Evolutionary conservation across 768 basidiomycete genomes (phyloP), one percentile per base, ranked within the genome.

Genomic region (Neoboletus brunneissimus): DNA sequence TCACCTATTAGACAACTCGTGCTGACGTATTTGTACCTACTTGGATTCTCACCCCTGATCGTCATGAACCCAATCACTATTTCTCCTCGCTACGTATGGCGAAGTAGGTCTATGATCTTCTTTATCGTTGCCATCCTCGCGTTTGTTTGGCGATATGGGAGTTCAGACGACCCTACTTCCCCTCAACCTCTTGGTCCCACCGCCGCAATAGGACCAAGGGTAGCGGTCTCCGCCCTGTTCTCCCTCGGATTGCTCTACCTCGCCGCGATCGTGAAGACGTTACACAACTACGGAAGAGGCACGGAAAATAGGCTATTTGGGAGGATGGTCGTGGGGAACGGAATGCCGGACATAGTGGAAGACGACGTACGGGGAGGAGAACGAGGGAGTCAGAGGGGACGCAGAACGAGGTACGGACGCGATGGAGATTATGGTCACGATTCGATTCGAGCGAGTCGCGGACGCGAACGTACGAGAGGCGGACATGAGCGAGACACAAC

Each of bases 131-230:
- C 85, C 13, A 86, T 90, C 61, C 74, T 88, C 32, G 78, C 83
- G 8, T 90, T 81, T 58, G 77, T 88, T 50, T 88, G 86, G 87
- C 76, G 83, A 41, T 79, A 80, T 0, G 87, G 85, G 16, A 78
- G 82, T 0, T 72, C 72, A 1, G 38, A 67, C 13, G 81, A 87
- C 44, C 62, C 66, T 2, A 44, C 65, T 3, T 59, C 59, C 10
- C 74, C 75, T 2, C 58, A 64, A 13, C 73, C 73, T 8, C 74
- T 85, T 0, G 68, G 73, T 5, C 61, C 73, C 0, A 55, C 54
- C 0, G 76, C 73, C 5, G 79, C 76, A 1, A 68, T 87, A 5
- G 81, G 75, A 3, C 77, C 83, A 4, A 80, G 88, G 20, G 73
- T 87, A 23, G 76, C 72, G 0, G 73, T 90, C 46, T 83, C 88